These are phyloP conservation scores for Fusarium miscanthi DNA, from an alignment of 2,329 filamentous ascomycete species.

Conservation along the genomic window DNA sequence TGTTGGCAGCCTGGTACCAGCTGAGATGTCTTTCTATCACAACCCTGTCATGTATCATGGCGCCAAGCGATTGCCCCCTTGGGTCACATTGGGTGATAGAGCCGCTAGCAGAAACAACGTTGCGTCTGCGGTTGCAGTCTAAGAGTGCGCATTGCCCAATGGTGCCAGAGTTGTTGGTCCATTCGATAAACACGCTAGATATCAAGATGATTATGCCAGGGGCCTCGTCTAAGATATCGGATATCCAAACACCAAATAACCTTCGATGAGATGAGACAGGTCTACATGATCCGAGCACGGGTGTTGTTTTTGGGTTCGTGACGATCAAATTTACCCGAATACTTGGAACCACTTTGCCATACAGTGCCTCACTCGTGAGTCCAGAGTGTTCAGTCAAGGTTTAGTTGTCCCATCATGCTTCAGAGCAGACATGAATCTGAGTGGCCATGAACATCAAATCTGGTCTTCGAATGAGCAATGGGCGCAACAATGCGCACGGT, in stretches of 20 bases:
- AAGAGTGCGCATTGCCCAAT: conserved; percentile 6
- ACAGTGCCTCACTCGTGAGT: conserved; percentile 10
- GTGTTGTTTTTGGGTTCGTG: conserved; percentile 3
- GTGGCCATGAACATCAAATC: conserved; percentile 10
- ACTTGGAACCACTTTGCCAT: conserved; percentile 14
- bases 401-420: conserved; percentile 7
- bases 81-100: conserved; percentile 10
- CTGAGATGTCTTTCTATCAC: conserved; percentile 13
- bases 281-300: conserved; percentile 9
- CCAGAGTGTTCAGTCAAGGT: conserved; percentile 24
- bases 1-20: background rate
- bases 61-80: conserved; percentile 20
- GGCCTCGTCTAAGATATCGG: conserved; percentile 2
- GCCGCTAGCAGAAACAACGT: conserved; percentile 37
- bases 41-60: conserved; percentile 18
- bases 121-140: conserved; percentile 32
- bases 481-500: conserved; percentile 29
- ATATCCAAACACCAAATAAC: conserved; percentile 2
- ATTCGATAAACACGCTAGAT: conserved; percentile 22
- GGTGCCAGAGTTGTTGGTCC: conserved; percentile 4
- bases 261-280: conserved; percentile 8
- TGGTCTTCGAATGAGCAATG: conserved; percentile 17
- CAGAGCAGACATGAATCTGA: conserved; percentile 18
- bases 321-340: conserved; percentile 24
- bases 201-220: conserved; percentile 4